A percentile compares a stretch with the other conserved stretches of the same genome.
These are phyloP conservation scores for Cicer bijugum DNA, from an alignment of 306 rosid genomes.

Conservation along the genomic window DNA sequence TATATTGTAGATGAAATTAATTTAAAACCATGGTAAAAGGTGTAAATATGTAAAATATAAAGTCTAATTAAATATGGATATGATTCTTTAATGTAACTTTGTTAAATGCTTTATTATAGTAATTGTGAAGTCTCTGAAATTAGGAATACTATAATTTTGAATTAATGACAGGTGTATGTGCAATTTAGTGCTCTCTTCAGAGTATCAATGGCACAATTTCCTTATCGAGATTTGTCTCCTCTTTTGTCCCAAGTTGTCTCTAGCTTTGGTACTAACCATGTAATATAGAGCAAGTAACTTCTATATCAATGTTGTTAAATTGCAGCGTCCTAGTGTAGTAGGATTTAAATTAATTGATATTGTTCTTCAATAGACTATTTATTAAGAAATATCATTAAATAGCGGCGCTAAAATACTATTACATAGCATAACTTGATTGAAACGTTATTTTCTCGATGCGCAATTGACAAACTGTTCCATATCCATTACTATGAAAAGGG, in stretches of 20 bases:
- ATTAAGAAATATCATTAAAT: too few relatives aligned
- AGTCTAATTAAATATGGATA: neutral
- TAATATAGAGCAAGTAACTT: conserved; percentile 84
- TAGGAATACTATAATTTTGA: conserved; percentile 18
- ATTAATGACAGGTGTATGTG: conserved; percentile 65
- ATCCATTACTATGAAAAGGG: neutral
- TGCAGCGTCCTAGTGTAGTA: neutral
- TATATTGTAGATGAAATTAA: too few relatives aligned
- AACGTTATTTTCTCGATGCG: too few relatives aligned
- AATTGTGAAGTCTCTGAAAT: conserved; percentile 15
- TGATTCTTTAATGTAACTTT: neutral
- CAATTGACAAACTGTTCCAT: too few relatives aligned
- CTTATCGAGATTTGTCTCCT: conserved; percentile 65
- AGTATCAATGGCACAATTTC: conserved; percentile 73
- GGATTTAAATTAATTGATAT: too few relatives aligned
- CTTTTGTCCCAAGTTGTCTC: conserved; percentile 40
- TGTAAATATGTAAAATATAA: too few relatives aligned
- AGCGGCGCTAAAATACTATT: too few relatives aligned
- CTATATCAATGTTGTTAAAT: neutral
- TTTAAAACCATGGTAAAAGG: too few relatives aligned
- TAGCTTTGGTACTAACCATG: conserved; percentile 73
- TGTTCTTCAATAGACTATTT: too few relatives aligned
- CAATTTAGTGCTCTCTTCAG: conserved; percentile 85
- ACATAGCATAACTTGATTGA: too few relatives aligned
- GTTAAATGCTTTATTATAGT: neutral